phyloP scores from a whole-genome alignment of 306 rosid genomes.

The Nissolia schottii region DNA sequence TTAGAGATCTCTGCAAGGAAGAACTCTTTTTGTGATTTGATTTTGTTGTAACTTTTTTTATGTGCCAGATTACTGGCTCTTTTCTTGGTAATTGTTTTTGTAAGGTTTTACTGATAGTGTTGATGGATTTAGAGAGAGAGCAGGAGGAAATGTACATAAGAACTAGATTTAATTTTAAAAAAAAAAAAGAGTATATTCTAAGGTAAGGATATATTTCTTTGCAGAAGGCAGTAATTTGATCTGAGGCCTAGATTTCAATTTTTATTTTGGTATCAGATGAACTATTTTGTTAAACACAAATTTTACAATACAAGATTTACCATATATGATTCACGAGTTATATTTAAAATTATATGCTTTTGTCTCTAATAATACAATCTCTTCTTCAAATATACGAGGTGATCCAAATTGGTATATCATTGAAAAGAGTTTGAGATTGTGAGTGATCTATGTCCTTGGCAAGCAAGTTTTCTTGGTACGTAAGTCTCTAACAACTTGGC shows the following conservation, averaged over 20 bases:
- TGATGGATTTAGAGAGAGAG: conserved; percentile 25
- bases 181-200: background rate
- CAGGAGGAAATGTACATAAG: conserved; percentile 29
- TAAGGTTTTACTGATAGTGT: conserved; percentile 12
- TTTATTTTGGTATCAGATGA: conserved; percentile 23
- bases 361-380: too few species aligned
- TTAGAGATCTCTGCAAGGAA: conserved; percentile 16
- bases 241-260: background rate
- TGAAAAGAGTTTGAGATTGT: too few species aligned
- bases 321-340: background rate
- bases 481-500: too few species aligned
- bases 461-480: too few species aligned
- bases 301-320: background rate
- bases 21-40: background rate
- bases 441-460: too few species aligned
- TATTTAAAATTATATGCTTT: too few species aligned
- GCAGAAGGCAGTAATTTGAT: conserved; percentile 1
- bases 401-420: too few species aligned
- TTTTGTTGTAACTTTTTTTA: background rate
- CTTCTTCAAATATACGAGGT: background rate
- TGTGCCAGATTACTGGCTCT: conserved; percentile 4
- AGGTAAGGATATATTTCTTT: conserved; percentile 21
- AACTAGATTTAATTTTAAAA: background rate
- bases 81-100: background rate
- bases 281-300: background rate